Percentiles rank a stretch among this genome's conserved stretches.
Conservation (phyloP, 805 yeast genomes). For the Spathaspora hagerdaliae region DNA sequence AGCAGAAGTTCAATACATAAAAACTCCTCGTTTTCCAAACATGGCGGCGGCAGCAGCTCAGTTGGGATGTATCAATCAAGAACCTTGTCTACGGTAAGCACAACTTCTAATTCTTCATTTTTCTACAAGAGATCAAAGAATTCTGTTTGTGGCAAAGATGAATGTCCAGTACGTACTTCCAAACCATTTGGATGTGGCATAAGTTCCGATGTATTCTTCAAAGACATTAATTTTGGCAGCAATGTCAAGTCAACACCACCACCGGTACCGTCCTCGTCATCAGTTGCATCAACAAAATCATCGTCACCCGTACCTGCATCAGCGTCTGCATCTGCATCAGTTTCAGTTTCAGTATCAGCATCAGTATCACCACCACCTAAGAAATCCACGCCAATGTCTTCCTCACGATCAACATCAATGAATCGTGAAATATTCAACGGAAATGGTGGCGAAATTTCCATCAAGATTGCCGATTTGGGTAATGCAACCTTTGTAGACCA, state of each 20-base stretch:
- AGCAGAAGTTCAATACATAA: neutral
- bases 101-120: conserved; percentile 5
- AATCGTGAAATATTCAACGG: neutral
- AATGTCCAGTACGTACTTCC: conserved; percentile 38
- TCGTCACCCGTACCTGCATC: neutral
- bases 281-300: neutral
- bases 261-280: neutral
- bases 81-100: conserved; percentile 10
- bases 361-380: neutral
- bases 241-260: neutral
- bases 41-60: neutral
- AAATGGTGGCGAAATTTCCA: conserved; percentile 11
- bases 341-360: neutral
- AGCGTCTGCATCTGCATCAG: neutral
- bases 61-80: neutral
- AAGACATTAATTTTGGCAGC: conserved; percentile 7
- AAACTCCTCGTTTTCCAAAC: too few species aligned
- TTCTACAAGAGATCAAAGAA: conserved; percentile 10
- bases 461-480: conserved; percentile 91
- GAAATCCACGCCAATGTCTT: neutral
- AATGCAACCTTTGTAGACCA: conserved; percentile 80
- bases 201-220: conserved; percentile 16
- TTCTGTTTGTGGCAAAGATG: conserved; percentile 8
- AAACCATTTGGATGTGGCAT: conserved; percentile 48
- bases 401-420: neutral